Evolutionary conservation across 768 basidiomycete genomes (phyloP), one percentile per base, ranked within the genome.

Genomic region (Rhodotorula toruloides): DNA sequence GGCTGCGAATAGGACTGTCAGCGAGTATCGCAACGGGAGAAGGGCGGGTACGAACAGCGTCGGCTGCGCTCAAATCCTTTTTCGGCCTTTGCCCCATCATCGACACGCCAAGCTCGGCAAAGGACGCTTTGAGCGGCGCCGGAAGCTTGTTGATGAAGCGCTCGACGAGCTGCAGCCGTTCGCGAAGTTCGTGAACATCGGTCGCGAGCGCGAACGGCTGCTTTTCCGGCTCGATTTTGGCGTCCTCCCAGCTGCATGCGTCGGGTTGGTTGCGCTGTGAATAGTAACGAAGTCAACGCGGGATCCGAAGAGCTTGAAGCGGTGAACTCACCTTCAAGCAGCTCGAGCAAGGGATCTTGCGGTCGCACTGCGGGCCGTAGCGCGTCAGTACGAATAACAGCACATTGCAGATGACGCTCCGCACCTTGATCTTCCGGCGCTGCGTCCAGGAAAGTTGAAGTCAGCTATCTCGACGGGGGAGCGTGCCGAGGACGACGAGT

Each of bases 171-270:
- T 4, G 4, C 1, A 71, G 50, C 8, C 70, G 61, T 2, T 47
- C 59, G 6, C 44, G 54, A 22, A 71, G 25, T 25, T 65, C 59
- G 32, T 61, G 54, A 32, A 67, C 58, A 27, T 71, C 70, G 37
- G 50, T n/a, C 1, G 29, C 37, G 27, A 71, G 70, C 4, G 70
- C 70, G 46, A 71, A 71, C 1, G 64, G 69, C 58, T 70, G 69
- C 34, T 49, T 54, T 27, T 58, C 61, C 19, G 70, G 70, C 19
- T 71, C 70, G 27, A 71, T 71, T 36, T 71, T 71, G 54, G 70
- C 70, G 32, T 71, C 70, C 61, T 63, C 70, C 70, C 70, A 71
- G 31, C 46, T 60, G 61, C 70, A 71, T 2, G 21, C 40, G 4
- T 66, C 34, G 4, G 65, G 53, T 12, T 58, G 44, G 13, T 65